phyloP scores from a whole-genome alignment of 169 alveolate species.

The Plasmodium fragile region DNA sequence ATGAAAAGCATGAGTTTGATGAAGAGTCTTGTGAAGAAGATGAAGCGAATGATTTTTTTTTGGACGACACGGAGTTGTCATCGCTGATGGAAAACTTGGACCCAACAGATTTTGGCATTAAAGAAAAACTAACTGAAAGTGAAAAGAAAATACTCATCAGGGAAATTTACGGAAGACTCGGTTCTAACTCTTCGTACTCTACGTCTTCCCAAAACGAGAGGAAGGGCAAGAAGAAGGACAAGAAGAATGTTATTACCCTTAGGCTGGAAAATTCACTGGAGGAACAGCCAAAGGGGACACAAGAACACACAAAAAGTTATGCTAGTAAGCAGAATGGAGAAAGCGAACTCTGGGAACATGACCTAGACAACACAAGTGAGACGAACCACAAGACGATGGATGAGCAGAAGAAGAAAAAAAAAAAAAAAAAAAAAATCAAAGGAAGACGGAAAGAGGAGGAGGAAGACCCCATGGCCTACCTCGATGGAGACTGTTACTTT shows the following conservation, averaged over 20 bases:
- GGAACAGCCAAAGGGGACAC: neutral
- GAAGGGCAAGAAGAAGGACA: neutral
- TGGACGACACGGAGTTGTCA: conserved; percentile 17
- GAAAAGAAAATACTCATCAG: conserved; percentile 63
- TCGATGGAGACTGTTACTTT: conserved; percentile 87
- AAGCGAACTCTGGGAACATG: neutral
- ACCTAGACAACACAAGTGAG: neutral
- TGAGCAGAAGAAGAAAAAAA: neutral
- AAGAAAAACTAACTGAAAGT: conserved; percentile 71
- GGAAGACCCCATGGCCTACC: conserved; percentile 40
- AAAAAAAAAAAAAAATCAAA: conserved; percentile 19
- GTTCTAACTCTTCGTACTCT: neutral
- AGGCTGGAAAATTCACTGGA: neutral
- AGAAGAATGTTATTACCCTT: neutral
- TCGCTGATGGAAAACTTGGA: conserved; percentile 36
- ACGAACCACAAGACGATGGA: neutral
- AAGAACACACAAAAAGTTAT: neutral
- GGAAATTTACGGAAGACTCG: conserved; percentile 29
- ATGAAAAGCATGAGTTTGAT: conserved; percentile 46
- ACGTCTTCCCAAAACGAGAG: neutral
- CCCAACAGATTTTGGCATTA: conserved; percentile 73
- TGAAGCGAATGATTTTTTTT: neutral
- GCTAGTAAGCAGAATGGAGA: neutral
- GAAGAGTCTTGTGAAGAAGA: conserved; percentile 5
- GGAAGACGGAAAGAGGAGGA: conserved; percentile 1